phyloP scores from a whole-genome alignment of 2,329 filamentous ascomycete genomes.

The Fusarium tanahbumbuense region DNA sequence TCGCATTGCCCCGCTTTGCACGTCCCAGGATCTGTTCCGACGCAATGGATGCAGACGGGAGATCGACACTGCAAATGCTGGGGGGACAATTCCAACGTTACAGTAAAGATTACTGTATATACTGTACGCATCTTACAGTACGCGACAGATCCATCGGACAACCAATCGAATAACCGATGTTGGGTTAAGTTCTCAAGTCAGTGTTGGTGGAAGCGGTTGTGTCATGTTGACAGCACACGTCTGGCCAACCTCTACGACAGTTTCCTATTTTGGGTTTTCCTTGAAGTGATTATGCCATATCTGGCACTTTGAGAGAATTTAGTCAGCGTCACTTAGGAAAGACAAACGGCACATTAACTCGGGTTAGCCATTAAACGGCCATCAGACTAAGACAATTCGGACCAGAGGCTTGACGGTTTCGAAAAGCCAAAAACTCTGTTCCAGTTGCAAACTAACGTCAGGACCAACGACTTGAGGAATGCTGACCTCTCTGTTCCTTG shows the following conservation, averaged over 20 bases:
- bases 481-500: slow-evolving; percentile 19
- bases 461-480: slow-evolving; percentile 19
- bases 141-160: neutral
- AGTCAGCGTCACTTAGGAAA: slow-evolving; percentile 4
- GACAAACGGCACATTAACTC: slow-evolving; percentile 7
- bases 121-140: neutral
- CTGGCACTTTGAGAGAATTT: neutral
- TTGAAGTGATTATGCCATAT: neutral
- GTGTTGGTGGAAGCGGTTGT: neutral
- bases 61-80: slow-evolving; percentile 39
- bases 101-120: neutral
- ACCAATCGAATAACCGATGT: neutral
- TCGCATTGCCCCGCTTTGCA: neutral
- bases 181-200: neutral
- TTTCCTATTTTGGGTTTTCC: neutral
- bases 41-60: slow-evolving; percentile 27
- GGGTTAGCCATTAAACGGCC: slow-evolving; percentile 15
- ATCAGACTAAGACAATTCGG: neutral
- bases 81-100: slow-evolving; percentile 6
- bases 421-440: neutral
- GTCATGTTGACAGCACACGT: neutral
- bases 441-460: slow-evolving; percentile 20
- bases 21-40: slow-evolving; percentile 15
- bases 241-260: neutral
- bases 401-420: slow-evolving; percentile 29